Conservation (phyloP, 179 eudicot species). For the Beta macrorhiza region DNA sequence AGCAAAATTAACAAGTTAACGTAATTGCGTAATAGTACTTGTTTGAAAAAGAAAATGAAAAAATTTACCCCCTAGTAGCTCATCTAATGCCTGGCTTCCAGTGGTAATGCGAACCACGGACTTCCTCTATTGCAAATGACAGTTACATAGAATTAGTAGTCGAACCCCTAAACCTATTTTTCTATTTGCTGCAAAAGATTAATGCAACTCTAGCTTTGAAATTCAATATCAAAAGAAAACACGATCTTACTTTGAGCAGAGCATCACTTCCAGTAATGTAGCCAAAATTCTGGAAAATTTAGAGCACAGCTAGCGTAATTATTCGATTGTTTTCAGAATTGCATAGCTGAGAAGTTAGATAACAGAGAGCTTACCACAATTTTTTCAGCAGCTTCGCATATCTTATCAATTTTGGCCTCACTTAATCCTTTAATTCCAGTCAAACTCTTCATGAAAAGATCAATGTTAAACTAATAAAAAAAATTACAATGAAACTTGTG, state of each 20-base stretch:
- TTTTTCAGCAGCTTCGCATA: constrained; percentile 97
- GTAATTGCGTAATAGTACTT: background rate
- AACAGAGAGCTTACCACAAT: constrained; percentile 55
- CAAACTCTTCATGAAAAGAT: constrained; percentile 42
- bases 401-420: constrained; percentile 97
- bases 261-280: constrained; percentile 99
- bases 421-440: constrained; percentile 96
- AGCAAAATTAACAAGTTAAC: background rate
- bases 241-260: constrained; percentile 69
- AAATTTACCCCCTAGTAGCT: constrained; percentile 66
- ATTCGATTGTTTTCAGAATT: background rate
- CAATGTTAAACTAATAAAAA: background rate
- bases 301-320: background rate
- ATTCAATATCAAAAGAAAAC: constrained; percentile 10
- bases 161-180: background rate
- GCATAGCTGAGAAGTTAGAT: background rate
- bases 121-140: constrained; percentile 53
- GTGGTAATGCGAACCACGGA: constrained; percentile 80
- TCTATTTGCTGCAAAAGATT: background rate
- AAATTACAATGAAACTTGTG: background rate
- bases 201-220: background rate
- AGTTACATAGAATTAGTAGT: background rate
- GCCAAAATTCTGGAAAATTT: constrained; percentile 64
- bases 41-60: background rate
- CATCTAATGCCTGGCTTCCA: constrained; percentile 91